phyloP scores from a whole-genome alignment of 2,329 filamentous ascomycete species.

The Coniochaeta ligniaria region DNA sequence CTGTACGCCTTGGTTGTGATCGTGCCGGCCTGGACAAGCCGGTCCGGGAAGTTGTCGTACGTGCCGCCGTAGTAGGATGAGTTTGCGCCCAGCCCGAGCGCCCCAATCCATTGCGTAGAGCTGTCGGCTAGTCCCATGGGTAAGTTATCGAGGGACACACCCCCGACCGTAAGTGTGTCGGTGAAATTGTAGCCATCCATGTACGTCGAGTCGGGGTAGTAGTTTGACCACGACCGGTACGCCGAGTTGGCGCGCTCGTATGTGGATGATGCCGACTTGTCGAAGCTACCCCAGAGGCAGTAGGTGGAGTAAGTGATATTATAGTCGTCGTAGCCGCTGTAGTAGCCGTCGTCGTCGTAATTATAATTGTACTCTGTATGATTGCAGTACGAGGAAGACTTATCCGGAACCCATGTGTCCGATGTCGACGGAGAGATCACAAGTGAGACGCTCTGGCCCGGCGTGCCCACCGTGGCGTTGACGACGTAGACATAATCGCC shows the following conservation, averaged over 20 bases:
- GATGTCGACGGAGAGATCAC: constrained; percentile 14
- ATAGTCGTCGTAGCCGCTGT: neutral
- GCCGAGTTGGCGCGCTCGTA: constrained; percentile 9
- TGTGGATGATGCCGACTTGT: constrained; percentile 13
- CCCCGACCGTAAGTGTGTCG: constrained; percentile 18
- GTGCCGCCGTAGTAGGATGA: constrained; percentile 3
- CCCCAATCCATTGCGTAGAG: constrained; percentile 13
- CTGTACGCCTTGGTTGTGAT: constrained; percentile 21
- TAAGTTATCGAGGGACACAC: constrained; percentile 16
- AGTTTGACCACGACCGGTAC: constrained; percentile 6
- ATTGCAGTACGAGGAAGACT: constrained; percentile 6
- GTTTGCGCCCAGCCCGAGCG: constrained; percentile 22
- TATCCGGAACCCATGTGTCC: constrained; percentile 21
- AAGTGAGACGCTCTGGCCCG: constrained; percentile 19
- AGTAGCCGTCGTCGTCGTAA: neutral
- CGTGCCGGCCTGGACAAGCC: constrained; percentile 16
- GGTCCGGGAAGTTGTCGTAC: constrained; percentile 15
- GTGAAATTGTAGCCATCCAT: constrained; percentile 16
- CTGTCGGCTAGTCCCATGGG: constrained; percentile 17
- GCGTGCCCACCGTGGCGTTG: constrained; percentile 19
- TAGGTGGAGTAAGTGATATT: neutral
- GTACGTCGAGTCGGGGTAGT: constrained; percentile 7
- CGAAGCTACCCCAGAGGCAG: constrained; percentile 19
- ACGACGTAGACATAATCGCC: constrained; percentile 14
- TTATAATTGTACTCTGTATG: constrained; percentile 2